Conservation (phyloP, 805 yeast genomes). For the Saturnispora zaruensis region DNA sequence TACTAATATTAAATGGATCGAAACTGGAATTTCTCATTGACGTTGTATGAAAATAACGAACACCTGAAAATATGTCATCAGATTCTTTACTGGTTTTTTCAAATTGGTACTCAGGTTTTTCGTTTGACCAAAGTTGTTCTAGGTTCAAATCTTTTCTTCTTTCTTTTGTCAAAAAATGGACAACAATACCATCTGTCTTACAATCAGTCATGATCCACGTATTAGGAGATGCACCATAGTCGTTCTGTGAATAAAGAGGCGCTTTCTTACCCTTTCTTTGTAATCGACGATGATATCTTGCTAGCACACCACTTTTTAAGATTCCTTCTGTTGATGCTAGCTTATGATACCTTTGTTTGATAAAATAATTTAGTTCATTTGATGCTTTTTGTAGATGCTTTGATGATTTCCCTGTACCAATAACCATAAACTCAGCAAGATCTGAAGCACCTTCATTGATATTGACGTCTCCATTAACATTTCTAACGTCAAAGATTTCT, state of each 20-base stretch:
- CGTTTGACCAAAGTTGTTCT: constrained; percentile 51
- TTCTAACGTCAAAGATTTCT: constrained; percentile 53
- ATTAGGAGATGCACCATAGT: constrained; percentile 50
- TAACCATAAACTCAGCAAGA: constrained; percentile 44
- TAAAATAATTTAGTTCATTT: constrained; percentile 42
- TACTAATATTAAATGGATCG: constrained; percentile 11
- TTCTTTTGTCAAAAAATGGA: constrained; percentile 66
- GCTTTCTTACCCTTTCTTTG: constrained; percentile 46
- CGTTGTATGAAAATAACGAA: constrained; percentile 37
- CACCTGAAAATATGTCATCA: constrained; percentile 39
- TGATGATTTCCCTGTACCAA: constrained; percentile 69
- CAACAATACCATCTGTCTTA: constrained; percentile 47
- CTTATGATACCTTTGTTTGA: constrained; percentile 44
- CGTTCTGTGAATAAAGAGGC: constrained; percentile 45
- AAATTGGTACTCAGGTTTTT: constrained; percentile 12
- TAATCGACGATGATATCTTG: constrained; percentile 43
- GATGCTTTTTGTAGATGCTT: constrained; percentile 71
- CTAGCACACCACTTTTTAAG: constrained; percentile 46
- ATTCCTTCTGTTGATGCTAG: constrained; percentile 65
- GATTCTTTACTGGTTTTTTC: constrained; percentile 19
- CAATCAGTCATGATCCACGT: constrained; percentile 82
- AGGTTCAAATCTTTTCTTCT: constrained; percentile 62
- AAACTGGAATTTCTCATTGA: constrained; percentile 1
- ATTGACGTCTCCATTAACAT: constrained; percentile 22
- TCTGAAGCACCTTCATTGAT: constrained; percentile 26